Evolutionary conservation across 1,139 yeast genomes (phyloP).

Genomic region (Trichomonascaceae sp.): DNA sequence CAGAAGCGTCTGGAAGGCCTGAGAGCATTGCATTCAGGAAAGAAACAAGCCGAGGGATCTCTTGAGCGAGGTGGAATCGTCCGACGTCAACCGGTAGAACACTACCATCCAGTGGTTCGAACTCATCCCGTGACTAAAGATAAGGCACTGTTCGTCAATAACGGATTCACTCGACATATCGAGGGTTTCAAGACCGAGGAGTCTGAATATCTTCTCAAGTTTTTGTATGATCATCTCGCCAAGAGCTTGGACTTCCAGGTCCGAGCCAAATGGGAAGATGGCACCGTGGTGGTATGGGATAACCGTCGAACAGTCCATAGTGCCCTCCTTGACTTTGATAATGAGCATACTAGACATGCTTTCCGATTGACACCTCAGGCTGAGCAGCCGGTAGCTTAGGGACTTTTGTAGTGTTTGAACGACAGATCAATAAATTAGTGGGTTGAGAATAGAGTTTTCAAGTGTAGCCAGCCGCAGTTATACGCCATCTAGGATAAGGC

Average conservation of each 20-base stretch:
- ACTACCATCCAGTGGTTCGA: constrained; percentile 50
- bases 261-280: constrained; percentile 53
- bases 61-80: constrained; percentile 42
- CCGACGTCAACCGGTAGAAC: constrained; percentile 45
- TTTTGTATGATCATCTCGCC: constrained; percentile 45
- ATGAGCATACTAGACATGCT: constrained; percentile 23
- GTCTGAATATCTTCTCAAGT: constrained; percentile 44
- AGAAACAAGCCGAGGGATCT: constrained; percentile 43
- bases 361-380: constrained; percentile 32
- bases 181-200: constrained; percentile 53
- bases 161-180: constrained; percentile 47
- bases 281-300: constrained; percentile 58
- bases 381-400: constrained; percentile 17
- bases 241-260: constrained; percentile 48
- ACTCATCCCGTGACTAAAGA: constrained; percentile 51
- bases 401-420: not conserved
- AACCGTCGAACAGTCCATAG: constrained; percentile 60
- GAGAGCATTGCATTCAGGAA: constrained; percentile 49
- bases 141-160: constrained; percentile 48
- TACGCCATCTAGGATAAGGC: too few relatives aligned
- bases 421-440: not conserved
- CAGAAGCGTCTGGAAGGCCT: constrained; percentile 44
- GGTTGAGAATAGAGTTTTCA: not conserved
- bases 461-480: too few relatives aligned
- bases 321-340: constrained; percentile 33